Percentiles rank a stretch among this genome's conserved stretches.
phyloP scores from a whole-genome alignment of 2,329 filamentous ascomycete genomes.

The Xylariaceae sp. region DNA sequence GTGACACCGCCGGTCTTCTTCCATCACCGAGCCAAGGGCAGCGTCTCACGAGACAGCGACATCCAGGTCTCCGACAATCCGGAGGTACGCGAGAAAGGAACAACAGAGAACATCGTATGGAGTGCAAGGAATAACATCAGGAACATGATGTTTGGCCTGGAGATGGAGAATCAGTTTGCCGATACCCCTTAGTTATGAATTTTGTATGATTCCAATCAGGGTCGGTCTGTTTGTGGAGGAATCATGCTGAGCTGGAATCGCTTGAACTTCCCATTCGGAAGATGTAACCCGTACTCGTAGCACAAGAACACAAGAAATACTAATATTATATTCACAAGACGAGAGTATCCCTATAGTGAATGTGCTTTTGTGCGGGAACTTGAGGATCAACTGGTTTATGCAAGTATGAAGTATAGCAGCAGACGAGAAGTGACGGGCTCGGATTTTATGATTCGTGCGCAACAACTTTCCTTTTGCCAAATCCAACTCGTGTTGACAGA shows the following conservation, averaged over 20 bases:
- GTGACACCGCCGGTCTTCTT: slow-evolving; percentile 33
- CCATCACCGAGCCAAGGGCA: slow-evolving; percentile 30
- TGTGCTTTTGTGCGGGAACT: no score
- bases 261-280: no score
- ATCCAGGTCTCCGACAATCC: slow-evolving; percentile 25
- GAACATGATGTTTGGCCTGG: slow-evolving; percentile 29
- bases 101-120: slow-evolving; percentile 34
- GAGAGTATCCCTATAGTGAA: no score
- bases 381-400: no score
- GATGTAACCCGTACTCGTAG: no score
- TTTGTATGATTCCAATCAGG: not conserved
- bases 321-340: no score
- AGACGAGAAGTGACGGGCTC: no score
- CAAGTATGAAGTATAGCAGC: no score
- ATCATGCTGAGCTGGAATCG: not conserved
- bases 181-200: not conserved
- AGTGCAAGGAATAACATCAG: slow-evolving; percentile 33
- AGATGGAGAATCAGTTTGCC: slow-evolving; percentile 28
- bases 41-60: slow-evolving; percentile 29
- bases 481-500: no score
- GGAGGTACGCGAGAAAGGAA: slow-evolving; percentile 26
- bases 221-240: not conserved
- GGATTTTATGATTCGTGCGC: no score
- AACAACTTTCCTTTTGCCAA: no score
- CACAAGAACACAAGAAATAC: no score